Evolutionary conservation across 2,329 filamentous ascomycete species (phyloP).

Genomic region (Phialophora expanda): DNA sequence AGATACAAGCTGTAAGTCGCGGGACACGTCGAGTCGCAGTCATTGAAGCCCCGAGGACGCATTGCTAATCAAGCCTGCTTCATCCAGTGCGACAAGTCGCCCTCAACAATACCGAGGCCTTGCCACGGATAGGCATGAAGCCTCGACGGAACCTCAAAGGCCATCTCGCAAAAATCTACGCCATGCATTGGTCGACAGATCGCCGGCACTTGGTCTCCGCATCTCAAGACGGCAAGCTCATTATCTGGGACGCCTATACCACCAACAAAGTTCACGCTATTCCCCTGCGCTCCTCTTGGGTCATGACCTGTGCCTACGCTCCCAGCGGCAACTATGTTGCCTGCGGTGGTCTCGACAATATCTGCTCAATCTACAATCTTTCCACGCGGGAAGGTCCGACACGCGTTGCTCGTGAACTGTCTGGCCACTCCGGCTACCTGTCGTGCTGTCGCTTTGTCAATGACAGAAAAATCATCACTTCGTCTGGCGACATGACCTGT

Average conservation of each 20-base stretch:
- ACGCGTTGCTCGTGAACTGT: constrained; percentile 91
- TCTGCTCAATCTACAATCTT: constrained; percentile 99
- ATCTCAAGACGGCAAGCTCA: constrained; percentile 98
- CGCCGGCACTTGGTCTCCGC: constrained; percentile 95
- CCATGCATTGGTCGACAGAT: constrained; percentile 99
- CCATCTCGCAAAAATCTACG: constrained; percentile 98
- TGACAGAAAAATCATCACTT: constrained; percentile 95
- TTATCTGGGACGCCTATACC: constrained; percentile 99
- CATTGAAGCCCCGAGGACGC: not conserved
- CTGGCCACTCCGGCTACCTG: constrained; percentile 94
- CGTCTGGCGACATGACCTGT: constrained; percentile 98
- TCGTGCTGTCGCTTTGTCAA: constrained; percentile 99
- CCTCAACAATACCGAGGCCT: constrained; percentile 86
- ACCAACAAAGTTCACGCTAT: constrained; percentile 99
- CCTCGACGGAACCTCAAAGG: constrained; percentile 96
- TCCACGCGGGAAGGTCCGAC: constrained; percentile 97
- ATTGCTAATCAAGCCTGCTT: constrained; percentile 41
- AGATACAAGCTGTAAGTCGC: constrained; percentile 86
- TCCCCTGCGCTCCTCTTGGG: constrained; percentile 95
- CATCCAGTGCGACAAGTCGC: constrained; percentile 84
- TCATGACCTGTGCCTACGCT: constrained; percentile 99
- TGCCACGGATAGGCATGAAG: constrained; percentile 96
- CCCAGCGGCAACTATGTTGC: constrained; percentile 98
- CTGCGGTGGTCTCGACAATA: constrained; percentile 98
- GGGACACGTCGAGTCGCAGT: not conserved